Percentiles rank a stretch among this genome's conserved stretches.
These are phyloP conservation scores for Candida yuanshanica DNA, from an alignment of 805 yeast species.

Conservation along the genomic window DNA sequence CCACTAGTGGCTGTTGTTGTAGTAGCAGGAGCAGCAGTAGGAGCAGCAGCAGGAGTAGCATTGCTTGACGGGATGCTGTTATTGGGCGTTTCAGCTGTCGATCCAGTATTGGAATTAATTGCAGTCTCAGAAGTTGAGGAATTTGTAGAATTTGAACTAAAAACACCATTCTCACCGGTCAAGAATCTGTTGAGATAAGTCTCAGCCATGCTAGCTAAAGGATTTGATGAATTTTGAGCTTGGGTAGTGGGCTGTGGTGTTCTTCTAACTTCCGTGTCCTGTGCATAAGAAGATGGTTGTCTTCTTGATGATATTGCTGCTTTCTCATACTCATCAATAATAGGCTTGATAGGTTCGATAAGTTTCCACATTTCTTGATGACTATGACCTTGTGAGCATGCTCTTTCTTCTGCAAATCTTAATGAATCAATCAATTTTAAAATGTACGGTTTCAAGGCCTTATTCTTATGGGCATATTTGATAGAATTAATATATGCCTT, in stretches of 20 bases:
- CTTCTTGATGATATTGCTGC: slow-evolving; percentile 1
- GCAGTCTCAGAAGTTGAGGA: background rate
- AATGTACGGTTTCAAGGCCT: slow-evolving; percentile 10
- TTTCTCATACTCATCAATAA: background rate
- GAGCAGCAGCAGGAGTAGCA: background rate
- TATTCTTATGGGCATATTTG: slow-evolving; percentile 12
- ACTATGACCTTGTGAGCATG: slow-evolving; percentile 11
- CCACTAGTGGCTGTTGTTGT: too few species aligned
- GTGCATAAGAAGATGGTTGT: background rate
- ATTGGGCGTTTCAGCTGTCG: too few species aligned
- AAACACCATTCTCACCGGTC: background rate
- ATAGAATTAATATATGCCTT: slow-evolving; percentile 33
- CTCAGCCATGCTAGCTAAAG: background rate
- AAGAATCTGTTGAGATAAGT: background rate
- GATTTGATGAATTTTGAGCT: background rate
- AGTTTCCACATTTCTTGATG: slow-evolving; percentile 4
- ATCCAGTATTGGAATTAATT: background rate
- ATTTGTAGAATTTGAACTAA: background rate
- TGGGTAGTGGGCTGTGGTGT: background rate
- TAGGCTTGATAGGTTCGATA: background rate
- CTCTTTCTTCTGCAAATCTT: slow-evolving; percentile 14
- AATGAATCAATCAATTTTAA: slow-evolving; percentile 13
- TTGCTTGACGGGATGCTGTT: background rate
- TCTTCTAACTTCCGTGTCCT: background rate
- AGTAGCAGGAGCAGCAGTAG: background rate